phyloP scores from a whole-genome alignment of 2,329 filamentous ascomycete species.

The Colletotrichum paranaense region DNA sequence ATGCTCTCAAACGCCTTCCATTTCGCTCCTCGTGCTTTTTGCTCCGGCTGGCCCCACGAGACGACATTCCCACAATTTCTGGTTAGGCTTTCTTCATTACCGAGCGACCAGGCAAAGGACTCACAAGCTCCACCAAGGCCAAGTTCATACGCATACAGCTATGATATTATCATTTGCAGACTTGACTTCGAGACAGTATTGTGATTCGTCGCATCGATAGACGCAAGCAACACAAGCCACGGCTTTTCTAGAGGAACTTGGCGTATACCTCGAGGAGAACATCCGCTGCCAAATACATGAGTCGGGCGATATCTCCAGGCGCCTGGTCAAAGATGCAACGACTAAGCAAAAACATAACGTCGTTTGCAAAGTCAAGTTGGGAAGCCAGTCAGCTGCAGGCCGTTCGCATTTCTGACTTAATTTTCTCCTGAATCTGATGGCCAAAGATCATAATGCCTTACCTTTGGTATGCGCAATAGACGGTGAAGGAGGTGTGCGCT shows the following conservation, averaged over 20 bases:
- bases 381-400: not conserved
- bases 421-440: not conserved
- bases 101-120: slow-evolving; percentile 21
- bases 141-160: not conserved
- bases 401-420: not conserved
- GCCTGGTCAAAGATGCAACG: not conserved
- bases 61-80: slow-evolving; percentile 22
- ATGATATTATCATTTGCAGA: slow-evolving; percentile 3
- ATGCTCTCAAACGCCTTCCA: not conserved
- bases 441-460: not conserved
- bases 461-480: slow-evolving; percentile 17
- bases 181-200: slow-evolving; percentile 22
- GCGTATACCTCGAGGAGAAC: not conserved
- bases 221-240: slow-evolving; percentile 12
- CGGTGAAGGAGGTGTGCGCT: slow-evolving; percentile 24
- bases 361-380: not conserved
- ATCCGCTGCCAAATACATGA: not conserved
- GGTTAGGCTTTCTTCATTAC: slow-evolving; percentile 24
- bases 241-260: not conserved
- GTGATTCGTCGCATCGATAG: not conserved
- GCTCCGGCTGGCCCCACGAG: slow-evolving; percentile 1
- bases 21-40: not conserved
- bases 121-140: slow-evolving; percentile 17
- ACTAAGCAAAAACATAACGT: not conserved
- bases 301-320: not conserved